Evolutionary conservation across 352 stramenopile genomes (phyloP).

Genomic region (Globisporangium perplexum): DNA sequence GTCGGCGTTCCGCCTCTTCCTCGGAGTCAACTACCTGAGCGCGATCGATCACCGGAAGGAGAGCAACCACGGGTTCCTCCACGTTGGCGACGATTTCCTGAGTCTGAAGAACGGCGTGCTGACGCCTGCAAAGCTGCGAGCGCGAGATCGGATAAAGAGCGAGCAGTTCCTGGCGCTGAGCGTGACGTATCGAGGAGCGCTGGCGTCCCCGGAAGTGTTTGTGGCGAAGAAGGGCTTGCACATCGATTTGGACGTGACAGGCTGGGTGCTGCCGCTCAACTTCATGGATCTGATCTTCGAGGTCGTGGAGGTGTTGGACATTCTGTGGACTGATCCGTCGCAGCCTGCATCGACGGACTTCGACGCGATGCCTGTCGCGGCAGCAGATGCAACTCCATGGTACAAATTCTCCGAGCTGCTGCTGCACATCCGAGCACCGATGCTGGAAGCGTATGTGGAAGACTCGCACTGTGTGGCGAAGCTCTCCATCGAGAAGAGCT

Average conservation of each 20-base stretch:
- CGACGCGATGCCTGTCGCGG: neutral
- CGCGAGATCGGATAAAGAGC: slow-evolving; percentile 42
- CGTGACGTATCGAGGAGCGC: slow-evolving; percentile 58
- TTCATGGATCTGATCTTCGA: slow-evolving; percentile 71
- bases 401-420: slow-evolving; percentile 62
- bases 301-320: slow-evolving; percentile 58
- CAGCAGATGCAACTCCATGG: slow-evolving; percentile 21
- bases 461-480: slow-evolving; percentile 86
- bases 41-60: slow-evolving; percentile 64
- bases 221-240: slow-evolving; percentile 55
- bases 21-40: slow-evolving; percentile 53
- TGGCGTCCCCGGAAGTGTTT: slow-evolving; percentile 34
- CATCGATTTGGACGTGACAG: slow-evolving; percentile 60
- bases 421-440: slow-evolving; percentile 70
- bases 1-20: slow-evolving; percentile 54
- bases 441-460: slow-evolving; percentile 83
- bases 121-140: slow-evolving; percentile 58
- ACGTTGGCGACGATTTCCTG: slow-evolving; percentile 83
- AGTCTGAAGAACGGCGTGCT: slow-evolving; percentile 71
- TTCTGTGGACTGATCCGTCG: slow-evolving; percentile 48
- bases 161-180: slow-evolving; percentile 53
- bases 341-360: slow-evolving; percentile 7
- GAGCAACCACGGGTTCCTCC: slow-evolving; percentile 67
- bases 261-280: slow-evolving; percentile 74
- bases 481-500: slow-evolving; percentile 74